Evolutionary conservation across 2,329 filamentous ascomycete species (phyloP).

Genomic region (Phyllosticta citrichinensis): DNA sequence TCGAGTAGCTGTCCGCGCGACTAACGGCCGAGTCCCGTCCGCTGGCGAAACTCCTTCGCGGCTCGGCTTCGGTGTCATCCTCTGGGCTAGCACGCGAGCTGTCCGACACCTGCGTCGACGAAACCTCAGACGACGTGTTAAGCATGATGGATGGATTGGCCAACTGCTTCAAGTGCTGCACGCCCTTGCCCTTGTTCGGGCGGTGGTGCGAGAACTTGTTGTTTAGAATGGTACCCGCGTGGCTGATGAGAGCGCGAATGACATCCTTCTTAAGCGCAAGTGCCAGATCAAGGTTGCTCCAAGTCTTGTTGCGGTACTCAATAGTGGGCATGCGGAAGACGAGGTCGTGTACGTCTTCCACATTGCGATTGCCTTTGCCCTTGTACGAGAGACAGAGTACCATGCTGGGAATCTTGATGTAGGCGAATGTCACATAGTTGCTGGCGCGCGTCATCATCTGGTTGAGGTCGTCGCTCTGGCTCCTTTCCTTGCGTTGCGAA

Average conservation of each 20-base stretch:
- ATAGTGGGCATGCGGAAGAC: constrained; percentile 91
- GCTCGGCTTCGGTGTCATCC: background rate
- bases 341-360: constrained; percentile 95
- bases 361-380: constrained; percentile 86
- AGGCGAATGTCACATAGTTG: constrained; percentile 94
- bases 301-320: constrained; percentile 97
- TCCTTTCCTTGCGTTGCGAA: constrained; percentile 35
- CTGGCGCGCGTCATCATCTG: constrained; percentile 95
- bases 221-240: constrained; percentile 90
- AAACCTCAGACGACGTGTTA: constrained; percentile 14
- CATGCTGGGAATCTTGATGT: constrained; percentile 90
- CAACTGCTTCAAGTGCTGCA: constrained; percentile 67
- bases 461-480: constrained; percentile 76
- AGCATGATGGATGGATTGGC: constrained; percentile 66
- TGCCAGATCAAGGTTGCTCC: constrained; percentile 93
- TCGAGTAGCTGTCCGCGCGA: constrained; percentile 3
- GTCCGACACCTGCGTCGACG: constrained; percentile 10
- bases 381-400: constrained; percentile 95
- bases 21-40: constrained; percentile 6
- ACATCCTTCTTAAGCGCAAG: constrained; percentile 90
- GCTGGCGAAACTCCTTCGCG: constrained; percentile 9
- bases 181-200: constrained; percentile 66
- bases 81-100: constrained; percentile 22
- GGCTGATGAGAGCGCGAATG: constrained; percentile 85
- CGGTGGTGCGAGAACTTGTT: constrained; percentile 93